These are phyloP conservation scores for Diaporthe sp. DNA, from an alignment of 2,329 filamentous ascomycete genomes.

Conservation along the genomic window DNA sequence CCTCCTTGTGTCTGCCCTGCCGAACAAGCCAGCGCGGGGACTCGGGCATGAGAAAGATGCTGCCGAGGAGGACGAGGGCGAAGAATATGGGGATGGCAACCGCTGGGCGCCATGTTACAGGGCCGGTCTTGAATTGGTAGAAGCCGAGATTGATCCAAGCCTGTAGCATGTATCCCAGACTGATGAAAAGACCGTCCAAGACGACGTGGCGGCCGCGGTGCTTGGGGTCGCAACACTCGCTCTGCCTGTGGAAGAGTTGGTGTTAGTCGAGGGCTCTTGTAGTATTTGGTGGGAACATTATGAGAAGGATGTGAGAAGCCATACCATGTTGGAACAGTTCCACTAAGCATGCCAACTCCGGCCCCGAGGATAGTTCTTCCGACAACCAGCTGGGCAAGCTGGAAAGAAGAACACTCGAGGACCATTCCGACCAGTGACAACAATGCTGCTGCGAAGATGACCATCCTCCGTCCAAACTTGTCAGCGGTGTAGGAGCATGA, in stretches of 20 bases:
- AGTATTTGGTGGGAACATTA: neutral
- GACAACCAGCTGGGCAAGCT: slow-evolving; percentile 57
- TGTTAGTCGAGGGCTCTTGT: neutral
- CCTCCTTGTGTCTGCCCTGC: neutral
- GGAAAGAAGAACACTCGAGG: slow-evolving; percentile 56
- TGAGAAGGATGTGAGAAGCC: no score
- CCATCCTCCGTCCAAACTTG: slow-evolving; percentile 55
- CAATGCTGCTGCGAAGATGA: slow-evolving; percentile 55
- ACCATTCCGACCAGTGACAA: slow-evolving; percentile 58
- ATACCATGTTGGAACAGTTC: slow-evolving; percentile 55
- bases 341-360: slow-evolving; percentile 55
- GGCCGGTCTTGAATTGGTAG: slow-evolving; percentile 35
- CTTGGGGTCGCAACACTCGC: slow-evolving; percentile 54
- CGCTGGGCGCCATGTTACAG: slow-evolving; percentile 47
- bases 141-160: slow-evolving; percentile 42
- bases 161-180: slow-evolving; percentile 38
- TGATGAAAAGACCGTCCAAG: slow-evolving; percentile 48
- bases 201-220: slow-evolving; percentile 60
- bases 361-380: slow-evolving; percentile 56
- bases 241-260: slow-evolving; percentile 44
- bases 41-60: slow-evolving; percentile 54
- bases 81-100: slow-evolving; percentile 52
- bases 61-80: slow-evolving; percentile 50
- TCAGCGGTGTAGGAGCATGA: slow-evolving; percentile 55
- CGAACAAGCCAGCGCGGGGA: slow-evolving; percentile 42